Evolutionary conservation across 2,329 filamentous ascomycete species (phyloP).

Genomic region (Cytospora schulzeri): DNA sequence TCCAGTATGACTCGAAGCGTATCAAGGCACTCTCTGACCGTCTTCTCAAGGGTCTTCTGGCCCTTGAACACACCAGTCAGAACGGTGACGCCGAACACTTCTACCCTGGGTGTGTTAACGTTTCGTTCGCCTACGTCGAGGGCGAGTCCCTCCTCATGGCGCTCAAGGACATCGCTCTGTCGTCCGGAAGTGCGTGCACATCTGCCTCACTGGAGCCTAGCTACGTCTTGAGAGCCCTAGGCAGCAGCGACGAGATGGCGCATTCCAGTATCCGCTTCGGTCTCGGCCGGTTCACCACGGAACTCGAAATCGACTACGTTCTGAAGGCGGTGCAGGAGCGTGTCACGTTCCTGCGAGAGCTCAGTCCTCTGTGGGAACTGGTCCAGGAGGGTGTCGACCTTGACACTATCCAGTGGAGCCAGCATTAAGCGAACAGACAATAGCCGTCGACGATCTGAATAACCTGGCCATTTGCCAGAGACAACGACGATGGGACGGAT

Average conservation of each 20-base stretch:
- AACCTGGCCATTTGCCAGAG: background rate
- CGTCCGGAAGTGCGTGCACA: conserved; percentile 94
- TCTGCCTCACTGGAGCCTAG: conserved; percentile 95
- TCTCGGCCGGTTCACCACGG: conserved; percentile 95
- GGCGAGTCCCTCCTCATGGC: conserved; percentile 98
- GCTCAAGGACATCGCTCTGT: conserved; percentile 94
- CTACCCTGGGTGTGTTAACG: conserved; percentile 96
- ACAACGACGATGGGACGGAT: background rate
- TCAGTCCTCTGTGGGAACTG: conserved; percentile 95
- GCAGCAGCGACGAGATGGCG: conserved; percentile 95
- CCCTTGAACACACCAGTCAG: conserved; percentile 88
- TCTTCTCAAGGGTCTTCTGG: conserved; percentile 77
- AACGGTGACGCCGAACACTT: conserved; percentile 84
- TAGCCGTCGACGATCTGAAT: background rate
- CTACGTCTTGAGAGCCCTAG: conserved; percentile 91
- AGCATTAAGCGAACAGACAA: conserved; percentile 64
- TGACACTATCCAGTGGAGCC: conserved; percentile 97
- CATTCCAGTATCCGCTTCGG: conserved; percentile 98
- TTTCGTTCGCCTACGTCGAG: conserved; percentile 98
- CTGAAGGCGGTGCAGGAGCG: conserved; percentile 89
- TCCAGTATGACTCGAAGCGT: conserved; percentile 88
- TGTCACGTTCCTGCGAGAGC: conserved; percentile 88
- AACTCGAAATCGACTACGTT: conserved; percentile 95
- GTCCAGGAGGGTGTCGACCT: conserved; percentile 96
- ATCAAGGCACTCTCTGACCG: conserved; percentile 82